Evolutionary conservation across 306 rosid genomes (phyloP), one percentile per base, ranked within the genome.

Genomic region (Lathyrus sativus): DNA sequence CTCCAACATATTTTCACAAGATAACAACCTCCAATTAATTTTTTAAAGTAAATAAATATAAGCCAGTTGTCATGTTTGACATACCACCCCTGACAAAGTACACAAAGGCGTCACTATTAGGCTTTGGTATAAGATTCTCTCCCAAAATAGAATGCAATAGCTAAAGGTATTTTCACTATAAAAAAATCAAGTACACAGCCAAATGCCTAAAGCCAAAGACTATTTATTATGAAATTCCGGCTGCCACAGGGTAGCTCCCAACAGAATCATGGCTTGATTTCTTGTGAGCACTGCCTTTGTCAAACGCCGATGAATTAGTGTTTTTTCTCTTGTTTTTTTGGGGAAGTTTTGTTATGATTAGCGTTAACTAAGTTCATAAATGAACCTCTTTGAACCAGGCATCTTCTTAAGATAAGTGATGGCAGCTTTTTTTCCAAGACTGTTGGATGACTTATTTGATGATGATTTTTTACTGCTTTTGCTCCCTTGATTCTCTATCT

Each of bases 261-360:
- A 65, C 76, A 50, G 88, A 83, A 60, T 64, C 14, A 58, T 79
- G 86, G 77, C 60, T 74, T 62, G 85, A 53, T 66, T 87, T 88
- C 54, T 65, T 84, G 22, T 80, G 71, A 14, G 14, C 78, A 38
- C 63, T 65, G 33, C 61, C 69, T 69, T 81, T 80, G 63, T 72
- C 85, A 68, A 87, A 88, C 2, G 43, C 80, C 4, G 67, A 78
- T 4, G 80, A 71, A 19, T 19, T 1, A 42, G 67, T 31, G 66
- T 75, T 74, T 58, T 79, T 90, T 72, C 84, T 88, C 85, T 79
- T 87, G 80, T 88, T 85, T 62, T 62, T 66, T 79, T 7, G 18
- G 17, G 24, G 87, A 24, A 33, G 76, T 74, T 42, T 84, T 80
- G 11, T 71, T 62, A 0, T 65, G n/a, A 76, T 14, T 1, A 56